Conservation (phyloP, 495 filamentous ascomycete genomes). For the Extremus antarcticus region DNA sequence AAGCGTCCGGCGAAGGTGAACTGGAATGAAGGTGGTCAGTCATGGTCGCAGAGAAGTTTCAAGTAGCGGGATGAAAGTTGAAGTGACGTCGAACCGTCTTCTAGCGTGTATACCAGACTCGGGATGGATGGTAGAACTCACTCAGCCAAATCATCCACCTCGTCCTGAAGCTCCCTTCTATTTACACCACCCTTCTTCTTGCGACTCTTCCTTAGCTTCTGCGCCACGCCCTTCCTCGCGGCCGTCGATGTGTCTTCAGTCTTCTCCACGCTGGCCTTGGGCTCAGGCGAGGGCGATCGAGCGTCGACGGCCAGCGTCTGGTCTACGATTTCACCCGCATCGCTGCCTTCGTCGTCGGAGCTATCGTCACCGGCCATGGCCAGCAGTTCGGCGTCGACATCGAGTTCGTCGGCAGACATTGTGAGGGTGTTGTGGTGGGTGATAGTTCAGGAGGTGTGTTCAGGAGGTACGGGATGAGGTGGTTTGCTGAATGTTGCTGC, state of each 20-base stretch:
- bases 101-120: neutral
- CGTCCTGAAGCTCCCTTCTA: slow-evolving; percentile 15
- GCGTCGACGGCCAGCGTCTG: slow-evolving; percentile 4
- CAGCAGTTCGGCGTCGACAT: slow-evolving; percentile 23
- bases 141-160: slow-evolving; percentile 4
- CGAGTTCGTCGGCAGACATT: slow-evolving; percentile 24
- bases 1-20: slow-evolving; percentile 28
- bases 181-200: slow-evolving; percentile 6
- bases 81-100: neutral
- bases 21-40: neutral
- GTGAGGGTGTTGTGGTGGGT: neutral
- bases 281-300: neutral
- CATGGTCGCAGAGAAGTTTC: neutral
- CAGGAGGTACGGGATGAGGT: neutral
- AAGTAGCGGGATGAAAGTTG: neutral
- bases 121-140: neutral
- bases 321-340: slow-evolving; percentile 4
- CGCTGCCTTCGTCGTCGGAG: slow-evolving; percentile 15
- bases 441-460: neutral
- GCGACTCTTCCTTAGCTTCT: slow-evolving; percentile 14
- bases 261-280: slow-evolving; percentile 16
- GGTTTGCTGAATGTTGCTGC: neutral
- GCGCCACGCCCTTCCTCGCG: slow-evolving; percentile 11
- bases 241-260: slow-evolving; percentile 5
- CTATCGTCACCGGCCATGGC: slow-evolving; percentile 22